Percentiles rank a stretch among this genome's conserved stretches.
Evolutionary conservation across 371 early-diverging fungal species (phyloP).

Genomic region (Smittium culicis): DNA sequence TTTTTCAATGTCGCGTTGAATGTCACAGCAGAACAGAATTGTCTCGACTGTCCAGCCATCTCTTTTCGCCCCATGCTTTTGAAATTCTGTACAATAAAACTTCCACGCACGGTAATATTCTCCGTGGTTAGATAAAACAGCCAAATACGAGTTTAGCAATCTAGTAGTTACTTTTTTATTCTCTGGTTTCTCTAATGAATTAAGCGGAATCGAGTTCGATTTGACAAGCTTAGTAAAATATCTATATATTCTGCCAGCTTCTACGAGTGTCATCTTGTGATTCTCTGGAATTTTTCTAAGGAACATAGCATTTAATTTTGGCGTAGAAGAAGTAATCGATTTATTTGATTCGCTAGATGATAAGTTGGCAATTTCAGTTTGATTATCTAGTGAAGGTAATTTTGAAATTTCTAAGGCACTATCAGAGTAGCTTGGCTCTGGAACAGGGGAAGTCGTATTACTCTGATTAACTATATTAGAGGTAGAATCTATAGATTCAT

Average conservation of each 20-base stretch:
- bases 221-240: conserved; percentile 24
- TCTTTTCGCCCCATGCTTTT: conserved; percentile 28
- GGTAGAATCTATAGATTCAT: conserved; percentile 15
- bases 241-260: conserved; percentile 32
- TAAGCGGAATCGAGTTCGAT: conserved; percentile 17
- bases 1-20: conserved; percentile 26
- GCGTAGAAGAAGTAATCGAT: too few species aligned
- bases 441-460: too few species aligned
- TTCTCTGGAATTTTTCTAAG: conserved; percentile 29
- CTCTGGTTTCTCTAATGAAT: too few species aligned
- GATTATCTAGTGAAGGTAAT: not conserved
- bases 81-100: conserved; percentile 36
- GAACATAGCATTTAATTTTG: conserved; percentile 10
- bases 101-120: conserved; percentile 32
- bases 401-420: too few species aligned
- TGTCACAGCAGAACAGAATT: conserved; percentile 21
- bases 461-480: conserved; percentile 13
- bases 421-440: too few species aligned
- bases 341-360: not conserved
- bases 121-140: conserved; percentile 42
- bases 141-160: conserved; percentile 44
- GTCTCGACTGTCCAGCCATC: conserved; percentile 42
- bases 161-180: conserved; percentile 32
- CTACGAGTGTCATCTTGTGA: conserved; percentile 30
- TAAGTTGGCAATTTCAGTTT: not conserved